Percentiles rank a stretch among this genome's conserved stretches.
phyloP scores from a whole-genome alignment of 2,329 filamentous ascomycete species.

The Hirsutella minnesotensis region DNA sequence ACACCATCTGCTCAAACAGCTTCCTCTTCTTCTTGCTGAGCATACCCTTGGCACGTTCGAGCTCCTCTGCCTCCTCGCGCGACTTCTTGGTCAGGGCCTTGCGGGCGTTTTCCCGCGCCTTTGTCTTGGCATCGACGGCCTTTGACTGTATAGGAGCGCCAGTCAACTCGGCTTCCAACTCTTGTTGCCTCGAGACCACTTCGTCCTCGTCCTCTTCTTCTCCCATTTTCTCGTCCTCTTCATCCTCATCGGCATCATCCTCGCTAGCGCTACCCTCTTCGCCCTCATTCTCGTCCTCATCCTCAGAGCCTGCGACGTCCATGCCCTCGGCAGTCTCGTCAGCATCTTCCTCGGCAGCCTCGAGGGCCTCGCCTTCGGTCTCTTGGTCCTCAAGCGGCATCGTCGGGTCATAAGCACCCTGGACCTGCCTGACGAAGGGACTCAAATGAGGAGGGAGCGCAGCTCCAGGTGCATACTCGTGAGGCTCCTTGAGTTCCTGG shows the following conservation, averaged over 20 bases:
- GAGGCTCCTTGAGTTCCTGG: constrained; percentile 73
- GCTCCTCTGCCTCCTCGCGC: constrained; percentile 69
- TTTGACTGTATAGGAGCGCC: constrained; percentile 50
- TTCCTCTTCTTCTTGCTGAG: constrained; percentile 96
- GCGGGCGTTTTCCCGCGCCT: constrained; percentile 56
- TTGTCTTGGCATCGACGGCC: constrained; percentile 35
- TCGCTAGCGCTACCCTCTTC: constrained; percentile 28
- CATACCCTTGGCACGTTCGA: constrained; percentile 95
- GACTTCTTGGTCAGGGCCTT: constrained; percentile 61
- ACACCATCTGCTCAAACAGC: constrained; percentile 94
- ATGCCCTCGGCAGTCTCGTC: constrained; percentile 64
- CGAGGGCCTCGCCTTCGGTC: constrained; percentile 71
- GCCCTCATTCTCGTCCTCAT: constrained; percentile 36
- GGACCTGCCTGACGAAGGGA: constrained; percentile 81
- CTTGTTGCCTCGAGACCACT: constrained; percentile 65
- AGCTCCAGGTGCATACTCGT: constrained; percentile 81
- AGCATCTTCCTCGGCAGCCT: constrained; percentile 43
- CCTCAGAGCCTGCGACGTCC: constrained; percentile 40
- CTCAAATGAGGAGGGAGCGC: constrained; percentile 88
- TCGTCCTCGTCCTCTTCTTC: constrained; percentile 36
- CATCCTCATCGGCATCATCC: constrained; percentile 30
- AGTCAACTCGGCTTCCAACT: constrained; percentile 83
- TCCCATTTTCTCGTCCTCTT: constrained; percentile 28
- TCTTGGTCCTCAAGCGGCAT: constrained; percentile 78
- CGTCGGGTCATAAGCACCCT: constrained; percentile 86